These are phyloP conservation scores for Sordaria brevicollis DNA, from an alignment of 495 filamentous ascomycete species.

Conservation along the genomic window DNA sequence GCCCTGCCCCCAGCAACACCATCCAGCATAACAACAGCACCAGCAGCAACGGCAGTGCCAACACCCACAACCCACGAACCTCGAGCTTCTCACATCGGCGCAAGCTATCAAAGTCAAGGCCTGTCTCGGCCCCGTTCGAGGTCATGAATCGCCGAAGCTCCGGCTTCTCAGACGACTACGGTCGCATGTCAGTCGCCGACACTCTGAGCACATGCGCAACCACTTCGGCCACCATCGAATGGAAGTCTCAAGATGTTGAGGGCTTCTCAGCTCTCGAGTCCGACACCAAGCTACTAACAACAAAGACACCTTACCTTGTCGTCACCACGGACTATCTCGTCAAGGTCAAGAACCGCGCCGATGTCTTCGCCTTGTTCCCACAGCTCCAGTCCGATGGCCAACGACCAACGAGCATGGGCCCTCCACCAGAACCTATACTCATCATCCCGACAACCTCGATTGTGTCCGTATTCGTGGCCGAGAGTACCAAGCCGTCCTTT, in stretches of 20 bases:
- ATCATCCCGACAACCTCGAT: slow-evolving; percentile 60
- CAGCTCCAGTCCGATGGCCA: slow-evolving; percentile 10
- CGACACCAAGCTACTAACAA: slow-evolving; percentile 68
- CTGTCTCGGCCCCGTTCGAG: slow-evolving; percentile 8
- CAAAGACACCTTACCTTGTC: slow-evolving; percentile 85
- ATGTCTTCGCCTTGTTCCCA: slow-evolving; percentile 37
- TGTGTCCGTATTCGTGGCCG: slow-evolving; percentile 67
- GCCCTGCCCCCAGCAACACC: neutral
- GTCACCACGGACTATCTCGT: slow-evolving; percentile 76
- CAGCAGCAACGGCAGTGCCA: slow-evolving; percentile 1
- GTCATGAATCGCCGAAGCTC: slow-evolving; percentile 13
- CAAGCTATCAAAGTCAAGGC: slow-evolving; percentile 18
- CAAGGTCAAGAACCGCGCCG: slow-evolving; percentile 66
- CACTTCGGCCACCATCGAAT: slow-evolving; percentile 13
- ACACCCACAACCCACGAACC: neutral
- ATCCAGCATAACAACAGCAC: neutral
- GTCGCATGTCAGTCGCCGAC: slow-evolving; percentile 16
- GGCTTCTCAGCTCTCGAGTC: slow-evolving; percentile 68
- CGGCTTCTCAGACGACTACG: slow-evolving; percentile 16
- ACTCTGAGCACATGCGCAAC: slow-evolving; percentile 6
- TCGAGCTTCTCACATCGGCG: slow-evolving; percentile 3
- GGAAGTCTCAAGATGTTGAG: slow-evolving; percentile 29
- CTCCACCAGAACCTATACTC: slow-evolving; percentile 16
- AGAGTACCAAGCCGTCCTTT: slow-evolving; percentile 67
- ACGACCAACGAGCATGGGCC: slow-evolving; percentile 3